Conservation (phyloP, 2,329 filamentous ascomycete genomes). For the Epichloe sp. region DNA sequence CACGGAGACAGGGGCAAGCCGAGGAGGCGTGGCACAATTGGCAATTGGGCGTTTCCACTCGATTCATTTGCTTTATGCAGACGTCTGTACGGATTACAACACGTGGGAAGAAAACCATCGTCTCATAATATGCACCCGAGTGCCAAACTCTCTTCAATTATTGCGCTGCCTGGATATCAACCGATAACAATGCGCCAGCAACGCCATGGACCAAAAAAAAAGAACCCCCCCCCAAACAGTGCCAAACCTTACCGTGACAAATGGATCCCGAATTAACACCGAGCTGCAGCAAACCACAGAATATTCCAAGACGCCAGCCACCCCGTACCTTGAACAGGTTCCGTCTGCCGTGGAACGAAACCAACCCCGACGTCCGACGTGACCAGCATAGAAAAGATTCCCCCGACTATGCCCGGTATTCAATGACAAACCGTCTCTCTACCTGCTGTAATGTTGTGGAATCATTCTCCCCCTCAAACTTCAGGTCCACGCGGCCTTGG, state of each 20-base stretch:
- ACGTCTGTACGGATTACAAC: too few species aligned
- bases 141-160: neutral
- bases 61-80: too few species aligned
- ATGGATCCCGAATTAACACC: neutral
- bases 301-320: neutral
- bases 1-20: too few species aligned
- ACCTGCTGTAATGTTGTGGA: slow-evolving; percentile 62
- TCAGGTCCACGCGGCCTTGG: slow-evolving; percentile 45
- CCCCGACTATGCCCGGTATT: slow-evolving; percentile 37
- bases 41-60: too few species aligned
- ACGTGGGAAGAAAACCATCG: too few species aligned
- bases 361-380: neutral
- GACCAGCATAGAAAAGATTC: too few species aligned
- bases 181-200: neutral
- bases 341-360: neutral
- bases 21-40: too few species aligned
- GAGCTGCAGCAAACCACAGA: neutral
- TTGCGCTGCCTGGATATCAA: neutral
- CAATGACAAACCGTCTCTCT: slow-evolving; percentile 62
- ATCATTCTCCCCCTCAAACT: slow-evolving; percentile 71
- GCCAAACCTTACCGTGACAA: neutral
- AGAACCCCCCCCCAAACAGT: neutral
- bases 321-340: neutral
- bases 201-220: neutral
- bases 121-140: too few species aligned